A percentile compares a stretch with the other conserved stretches of the same genome.
Conservation (phyloP, 1,284 basidiomycete species). For the Irpex sp. region DNA sequence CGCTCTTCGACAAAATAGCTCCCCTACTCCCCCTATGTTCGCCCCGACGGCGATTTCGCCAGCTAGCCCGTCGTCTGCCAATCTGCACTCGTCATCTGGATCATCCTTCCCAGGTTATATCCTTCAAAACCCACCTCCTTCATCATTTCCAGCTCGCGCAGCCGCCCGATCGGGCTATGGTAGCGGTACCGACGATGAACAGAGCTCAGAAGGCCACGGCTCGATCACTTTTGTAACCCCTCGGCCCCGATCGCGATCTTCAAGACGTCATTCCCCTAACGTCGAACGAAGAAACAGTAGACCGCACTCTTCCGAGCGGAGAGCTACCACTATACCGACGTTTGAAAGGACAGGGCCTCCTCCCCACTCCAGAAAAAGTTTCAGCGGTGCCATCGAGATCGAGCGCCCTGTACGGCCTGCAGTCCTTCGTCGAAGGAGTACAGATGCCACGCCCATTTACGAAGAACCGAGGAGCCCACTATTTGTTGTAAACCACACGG, state of each 20-base stretch:
- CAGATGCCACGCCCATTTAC: not conserved
- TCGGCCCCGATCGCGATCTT: not conserved
- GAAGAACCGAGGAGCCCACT: not conserved
- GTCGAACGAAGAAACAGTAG: not conserved
- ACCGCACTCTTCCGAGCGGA: not conserved
- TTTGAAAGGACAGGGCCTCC: not conserved
- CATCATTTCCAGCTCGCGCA: not conserved
- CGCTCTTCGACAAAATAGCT: constrained; percentile 6
- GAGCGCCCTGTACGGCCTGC: not conserved
- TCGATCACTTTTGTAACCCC: not conserved
- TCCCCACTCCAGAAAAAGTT: not conserved
- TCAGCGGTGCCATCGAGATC: not conserved
- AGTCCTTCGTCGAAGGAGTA: not conserved
- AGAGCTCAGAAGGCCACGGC: not conserved
- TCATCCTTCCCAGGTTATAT: not conserved
- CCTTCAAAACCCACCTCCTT: not conserved
- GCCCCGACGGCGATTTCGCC: constrained; percentile 9
- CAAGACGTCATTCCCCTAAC: not conserved
- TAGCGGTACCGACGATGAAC: not conserved
- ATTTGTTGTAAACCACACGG: constrained; percentile 1
- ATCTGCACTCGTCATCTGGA: not conserved
- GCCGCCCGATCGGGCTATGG: not conserved
- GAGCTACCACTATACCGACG: not conserved
- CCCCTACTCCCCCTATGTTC: constrained; percentile 13
- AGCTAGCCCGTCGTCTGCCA: not conserved